These are phyloP conservation scores for Picochlorum sp. DNA, from an alignment of 139 green algal genomes.

Conservation along the genomic window DNA sequence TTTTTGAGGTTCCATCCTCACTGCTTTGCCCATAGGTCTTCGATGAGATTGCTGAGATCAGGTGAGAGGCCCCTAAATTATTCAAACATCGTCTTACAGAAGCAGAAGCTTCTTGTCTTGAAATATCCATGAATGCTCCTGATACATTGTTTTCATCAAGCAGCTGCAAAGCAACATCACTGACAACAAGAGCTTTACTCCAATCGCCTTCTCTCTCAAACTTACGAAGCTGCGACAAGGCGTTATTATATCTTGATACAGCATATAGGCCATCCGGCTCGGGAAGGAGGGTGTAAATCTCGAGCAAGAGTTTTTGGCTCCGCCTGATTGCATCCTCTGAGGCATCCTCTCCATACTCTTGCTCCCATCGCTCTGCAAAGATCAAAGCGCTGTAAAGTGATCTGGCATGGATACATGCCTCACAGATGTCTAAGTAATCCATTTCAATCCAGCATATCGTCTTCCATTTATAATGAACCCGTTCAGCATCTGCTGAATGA, in stretches of 20 bases:
- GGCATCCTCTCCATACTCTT: constrained; percentile 6
- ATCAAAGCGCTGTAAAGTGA: constrained; percentile 66
- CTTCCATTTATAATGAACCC: constrained; percentile 5
- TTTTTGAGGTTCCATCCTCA: no score
- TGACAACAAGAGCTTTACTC: constrained; percentile 36
- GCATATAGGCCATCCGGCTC: constrained; percentile 79
- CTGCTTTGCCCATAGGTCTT: no score
- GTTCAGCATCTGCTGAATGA: no score
- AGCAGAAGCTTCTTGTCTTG: neutral
- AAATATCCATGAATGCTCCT: neutral
- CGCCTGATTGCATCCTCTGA: neutral
- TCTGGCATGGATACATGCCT: constrained; percentile 38
- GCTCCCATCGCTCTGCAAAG: constrained; percentile 58
- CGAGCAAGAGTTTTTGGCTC: constrained; percentile 46
- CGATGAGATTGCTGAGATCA: neutral
- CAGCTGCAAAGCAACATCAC: constrained; percentile 38
- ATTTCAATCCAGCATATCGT: constrained; percentile 68
- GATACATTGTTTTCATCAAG: neutral
- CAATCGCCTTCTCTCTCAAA: constrained; percentile 57
- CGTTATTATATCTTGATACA: constrained; percentile 35
- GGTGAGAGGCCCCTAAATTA: constrained; percentile 10
- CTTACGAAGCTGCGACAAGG: constrained; percentile 39
- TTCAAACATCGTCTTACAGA: neutral
- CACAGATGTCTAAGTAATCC: constrained; percentile 58
- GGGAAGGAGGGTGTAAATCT: constrained; percentile 54